A percentile compares a stretch with the other conserved stretches of the same genome.
These are phyloP conservation scores for Pulveroboletus sp. DNA, from an alignment of 768 basidiomycete genomes.

Conservation along the genomic window DNA sequence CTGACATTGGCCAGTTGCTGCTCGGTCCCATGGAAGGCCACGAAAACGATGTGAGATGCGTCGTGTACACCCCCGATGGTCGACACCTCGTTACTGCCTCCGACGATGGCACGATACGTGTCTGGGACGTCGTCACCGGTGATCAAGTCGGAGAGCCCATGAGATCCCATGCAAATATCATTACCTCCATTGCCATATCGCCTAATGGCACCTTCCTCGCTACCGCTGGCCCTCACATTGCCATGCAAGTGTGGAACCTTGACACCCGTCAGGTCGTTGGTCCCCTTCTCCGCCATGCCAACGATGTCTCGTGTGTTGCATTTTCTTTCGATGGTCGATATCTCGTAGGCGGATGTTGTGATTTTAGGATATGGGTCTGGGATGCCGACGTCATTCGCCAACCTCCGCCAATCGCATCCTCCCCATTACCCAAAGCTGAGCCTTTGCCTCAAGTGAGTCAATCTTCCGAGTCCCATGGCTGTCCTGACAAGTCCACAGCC, in stretches of 20 bases:
- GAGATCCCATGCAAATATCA: conserved; percentile 23
- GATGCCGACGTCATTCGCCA: conserved; percentile 19
- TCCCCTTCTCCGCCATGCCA: conserved; percentile 23
- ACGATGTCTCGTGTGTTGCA: conserved; percentile 30
- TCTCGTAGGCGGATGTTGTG: conserved; percentile 26
- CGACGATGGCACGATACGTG: conserved; percentile 29
- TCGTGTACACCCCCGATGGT: conserved; percentile 30
- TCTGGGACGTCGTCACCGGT: conserved; percentile 28
- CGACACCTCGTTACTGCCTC: conserved; percentile 25
- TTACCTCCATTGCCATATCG: conserved; percentile 31
- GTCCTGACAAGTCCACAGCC: conserved; percentile 10
- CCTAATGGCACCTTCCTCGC: conserved; percentile 29
- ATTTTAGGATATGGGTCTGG: conserved; percentile 29
- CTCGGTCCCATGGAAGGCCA: conserved; percentile 25
- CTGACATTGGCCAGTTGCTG: conserved; percentile 35
- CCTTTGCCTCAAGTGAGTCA: conserved; percentile 12
- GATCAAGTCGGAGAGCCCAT: conserved; percentile 30
- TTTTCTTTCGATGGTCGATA: conserved; percentile 29
- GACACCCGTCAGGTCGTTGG: conserved; percentile 16
- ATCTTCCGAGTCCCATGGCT: neutral
- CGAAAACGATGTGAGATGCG: conserved; percentile 26
- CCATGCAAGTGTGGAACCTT: conserved; percentile 31
- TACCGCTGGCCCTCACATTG: conserved; percentile 28
- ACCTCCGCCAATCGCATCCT: conserved; percentile 6
- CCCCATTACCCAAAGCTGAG: conserved; percentile 7